Conservation (phyloP, 352 stramenopile genomes). For the Pseudoperonospora humuli region DNA sequence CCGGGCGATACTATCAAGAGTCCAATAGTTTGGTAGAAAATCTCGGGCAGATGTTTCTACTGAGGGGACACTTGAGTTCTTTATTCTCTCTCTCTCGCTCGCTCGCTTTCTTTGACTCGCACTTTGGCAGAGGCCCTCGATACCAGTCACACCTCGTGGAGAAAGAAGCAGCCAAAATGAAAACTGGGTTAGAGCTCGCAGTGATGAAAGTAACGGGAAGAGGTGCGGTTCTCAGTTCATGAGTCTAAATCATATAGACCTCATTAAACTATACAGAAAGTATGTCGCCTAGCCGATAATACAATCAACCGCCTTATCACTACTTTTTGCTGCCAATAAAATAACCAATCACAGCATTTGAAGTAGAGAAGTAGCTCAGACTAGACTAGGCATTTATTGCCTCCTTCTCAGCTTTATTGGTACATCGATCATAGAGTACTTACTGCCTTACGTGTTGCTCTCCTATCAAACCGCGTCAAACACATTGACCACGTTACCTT, state of each 20-base stretch:
- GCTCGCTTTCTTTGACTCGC: slow-evolving; percentile 7
- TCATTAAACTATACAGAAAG: not conserved
- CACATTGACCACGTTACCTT: no score
- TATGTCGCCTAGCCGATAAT: slow-evolving; percentile 5
- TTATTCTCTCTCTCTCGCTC: slow-evolving; percentile 8
- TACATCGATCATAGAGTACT: no score
- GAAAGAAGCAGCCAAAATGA: slow-evolving; percentile 18
- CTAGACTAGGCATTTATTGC: no score
- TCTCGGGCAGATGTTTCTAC: slow-evolving; percentile 4
- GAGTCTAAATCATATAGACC: not conserved
- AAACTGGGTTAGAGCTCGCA: slow-evolving; percentile 4
- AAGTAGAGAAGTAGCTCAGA: slow-evolving; percentile 4
- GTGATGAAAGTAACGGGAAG: slow-evolving; percentile 22
- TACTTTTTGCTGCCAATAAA: slow-evolving; percentile 1
- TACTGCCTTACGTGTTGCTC: no score
- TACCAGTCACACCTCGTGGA: slow-evolving; percentile 17
- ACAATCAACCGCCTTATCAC: not conserved
- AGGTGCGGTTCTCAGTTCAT: slow-evolving; percentile 13
- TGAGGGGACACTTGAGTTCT: slow-evolving; percentile 13
- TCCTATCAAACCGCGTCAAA: no score
- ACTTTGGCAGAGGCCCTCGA: slow-evolving; percentile 9
- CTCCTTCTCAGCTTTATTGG: no score
- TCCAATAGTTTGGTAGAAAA: slow-evolving; percentile 8
- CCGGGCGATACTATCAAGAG: slow-evolving; percentile 4
- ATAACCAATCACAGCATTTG: slow-evolving; percentile 1